Evolutionary conservation across 176 grass and related monocot genomes (phyloP).

Genomic region (Bonia amplexicaulis): DNA sequence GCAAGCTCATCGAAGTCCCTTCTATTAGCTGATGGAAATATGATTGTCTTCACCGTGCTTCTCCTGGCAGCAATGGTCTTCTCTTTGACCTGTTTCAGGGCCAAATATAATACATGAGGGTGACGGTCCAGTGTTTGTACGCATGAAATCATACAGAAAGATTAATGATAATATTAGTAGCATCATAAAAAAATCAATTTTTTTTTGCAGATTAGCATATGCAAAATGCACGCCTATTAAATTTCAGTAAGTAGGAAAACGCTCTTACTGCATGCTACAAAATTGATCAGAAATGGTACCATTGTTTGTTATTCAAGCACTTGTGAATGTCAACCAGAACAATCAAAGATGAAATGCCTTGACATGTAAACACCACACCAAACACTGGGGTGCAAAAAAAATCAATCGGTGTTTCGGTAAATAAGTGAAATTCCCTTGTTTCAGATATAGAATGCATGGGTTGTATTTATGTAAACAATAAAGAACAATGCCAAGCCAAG

Average conservation of each 20-base stretch:
- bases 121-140: background rate
- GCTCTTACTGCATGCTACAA: background rate
- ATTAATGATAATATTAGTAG: background rate
- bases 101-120: background rate
- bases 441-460: background rate
- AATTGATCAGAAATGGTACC: background rate
- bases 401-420: background rate
- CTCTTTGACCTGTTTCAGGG: conserved; percentile 88
- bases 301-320: background rate
- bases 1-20: conserved; percentile 91
- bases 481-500: background rate
- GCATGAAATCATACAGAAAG: background rate
- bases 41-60: conserved; percentile 72
- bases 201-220: background rate
- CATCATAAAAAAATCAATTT: background rate
- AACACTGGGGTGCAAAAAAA: background rate
- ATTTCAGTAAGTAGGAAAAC: background rate
- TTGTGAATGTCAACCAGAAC: background rate
- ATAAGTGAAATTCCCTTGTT: background rate
- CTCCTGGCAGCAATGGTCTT: conserved; percentile 90
- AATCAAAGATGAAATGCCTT: background rate
- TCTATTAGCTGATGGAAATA: conserved; percentile 87
- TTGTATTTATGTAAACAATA: background rate
- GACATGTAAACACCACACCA: background rate
- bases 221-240: background rate